These are phyloP conservation scores for Suhomyces terraborum DNA, from an alignment of 1,139 yeast species.

Conservation along the genomic window DNA sequence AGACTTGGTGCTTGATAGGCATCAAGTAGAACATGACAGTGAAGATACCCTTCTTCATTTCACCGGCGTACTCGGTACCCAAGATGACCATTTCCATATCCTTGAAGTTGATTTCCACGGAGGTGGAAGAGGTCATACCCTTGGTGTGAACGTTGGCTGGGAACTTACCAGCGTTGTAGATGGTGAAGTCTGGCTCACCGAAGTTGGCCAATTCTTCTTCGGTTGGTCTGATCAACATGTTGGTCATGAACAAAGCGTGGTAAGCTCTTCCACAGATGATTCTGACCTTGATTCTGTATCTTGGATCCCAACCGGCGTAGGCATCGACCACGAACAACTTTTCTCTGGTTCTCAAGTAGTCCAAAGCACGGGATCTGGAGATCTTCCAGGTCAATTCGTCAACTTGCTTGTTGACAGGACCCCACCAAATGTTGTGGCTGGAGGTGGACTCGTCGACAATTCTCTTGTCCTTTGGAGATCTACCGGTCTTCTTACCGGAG, in stretches of 20 bases:
- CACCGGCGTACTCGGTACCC: constrained; percentile 99
- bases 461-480: constrained; percentile 98
- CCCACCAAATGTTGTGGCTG: constrained; percentile 93
- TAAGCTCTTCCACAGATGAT: constrained; percentile 98
- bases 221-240: constrained; percentile 96
- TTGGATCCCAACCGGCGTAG: constrained; percentile 98
- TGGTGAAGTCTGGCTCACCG: constrained; percentile 98
- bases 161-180: constrained; percentile 98
- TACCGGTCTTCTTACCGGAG: constrained; percentile 95
- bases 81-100: constrained; percentile 98
- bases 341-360: constrained; percentile 93
- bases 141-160: constrained; percentile 96
- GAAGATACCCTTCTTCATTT: constrained; percentile 99
- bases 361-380: constrained; percentile 95
- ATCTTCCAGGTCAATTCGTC: constrained; percentile 94
- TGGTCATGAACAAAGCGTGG: constrained; percentile 97
- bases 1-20: constrained; percentile 91
- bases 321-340: constrained; percentile 96
- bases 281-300: constrained; percentile 94
- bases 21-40: constrained; percentile 98
- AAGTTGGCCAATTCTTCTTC: constrained; percentile 83
- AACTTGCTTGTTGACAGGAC: constrained; percentile 96
- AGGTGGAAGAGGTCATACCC: constrained; percentile 96
- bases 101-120: constrained; percentile 95
- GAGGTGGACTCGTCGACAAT: constrained; percentile 94